A percentile compares a stretch with the other conserved stretches of the same genome.
These are phyloP conservation scores for Saccharomyces uvarum DNA, from an alignment of 1,139 yeast species.

Conservation along the genomic window DNA sequence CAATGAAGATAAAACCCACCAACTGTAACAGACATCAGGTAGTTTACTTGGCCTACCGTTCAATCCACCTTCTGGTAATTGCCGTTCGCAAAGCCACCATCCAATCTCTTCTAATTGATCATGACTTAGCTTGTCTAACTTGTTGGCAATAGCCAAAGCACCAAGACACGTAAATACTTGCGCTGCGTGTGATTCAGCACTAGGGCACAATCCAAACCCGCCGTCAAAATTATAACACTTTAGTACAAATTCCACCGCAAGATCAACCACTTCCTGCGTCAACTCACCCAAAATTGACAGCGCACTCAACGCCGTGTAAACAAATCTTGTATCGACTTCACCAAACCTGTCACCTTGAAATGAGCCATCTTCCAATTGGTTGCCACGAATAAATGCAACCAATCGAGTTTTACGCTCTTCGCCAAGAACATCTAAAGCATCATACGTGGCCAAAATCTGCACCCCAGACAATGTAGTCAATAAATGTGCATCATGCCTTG, in stretches of 20 bases:
- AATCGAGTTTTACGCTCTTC: slow-evolving; percentile 33
- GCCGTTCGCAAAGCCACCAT: slow-evolving; percentile 90
- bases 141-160: slow-evolving; percentile 59
- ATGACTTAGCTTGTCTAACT: slow-evolving; percentile 40
- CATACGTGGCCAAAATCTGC: slow-evolving; percentile 66
- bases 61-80: slow-evolving; percentile 81
- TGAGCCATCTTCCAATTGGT: slow-evolving; percentile 69
- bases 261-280: slow-evolving; percentile 50
- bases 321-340: slow-evolving; percentile 86
- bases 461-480: slow-evolving; percentile 79
- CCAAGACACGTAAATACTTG: slow-evolving; percentile 86
- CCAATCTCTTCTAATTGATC: slow-evolving; percentile 36
- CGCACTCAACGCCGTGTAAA: slow-evolving; percentile 71
- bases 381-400: slow-evolving; percentile 42
- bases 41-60: slow-evolving; percentile 95
- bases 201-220: slow-evolving; percentile 89
- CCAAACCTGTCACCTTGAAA: slow-evolving; percentile 88
- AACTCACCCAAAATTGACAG: slow-evolving; percentile 62
- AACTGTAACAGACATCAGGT: slow-evolving; percentile 93
- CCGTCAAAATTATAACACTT: slow-evolving; percentile 88
- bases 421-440: slow-evolving; percentile 41
- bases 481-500: slow-evolving; percentile 85
- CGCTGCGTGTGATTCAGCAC: slow-evolving; percentile 92
- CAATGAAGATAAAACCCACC: slow-evolving; percentile 91
- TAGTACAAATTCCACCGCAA: slow-evolving; percentile 58